Base-by-base conservation (phyloP, 2,329 filamentous ascomycete species). In the Cadophora luteo-olivacea region DNA sequence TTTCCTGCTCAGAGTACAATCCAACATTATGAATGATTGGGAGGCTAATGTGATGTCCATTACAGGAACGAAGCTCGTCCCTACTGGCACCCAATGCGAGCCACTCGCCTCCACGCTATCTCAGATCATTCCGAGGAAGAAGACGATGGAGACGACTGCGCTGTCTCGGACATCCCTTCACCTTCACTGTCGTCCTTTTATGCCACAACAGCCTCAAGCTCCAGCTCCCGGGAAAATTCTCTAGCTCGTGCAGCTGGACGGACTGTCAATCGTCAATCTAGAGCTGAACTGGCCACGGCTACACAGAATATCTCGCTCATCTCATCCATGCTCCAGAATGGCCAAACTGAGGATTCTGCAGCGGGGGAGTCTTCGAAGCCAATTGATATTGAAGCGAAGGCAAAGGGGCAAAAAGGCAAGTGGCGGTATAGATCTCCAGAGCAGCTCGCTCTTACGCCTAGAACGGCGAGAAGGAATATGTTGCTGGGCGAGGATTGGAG, bases 121-220 rank as follows among this genome's bases (percentile, higher is more conserved):
- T 67, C 58, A n/a, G 65, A 67, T 29, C 29, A 61, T n/a, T 61
- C 49, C 4, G 65, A 67, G 48, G 65, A 67, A 57, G 65, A 67
- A 63, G 49, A 63, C 24, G 48, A 55, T 4, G 41, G 29, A 2
- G 61, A 55, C 49, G 65, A 67, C 29, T 63, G 49, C n/a, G 65
- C 65, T 3, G 41, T 67, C n/a, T 51, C 51, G 8, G 58, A 63
- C 14, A 36, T 36, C 7, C 19, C 29, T 9, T 63, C 65, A 55
- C 61, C 58, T 8, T 33, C 52, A 36, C 36, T 49, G 4, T 58
- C 60, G 0, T 45, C 60, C 29, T 29, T 3, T 29, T 3, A 29
- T 19, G 19, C 49, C 22, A 48, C 7, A n/a, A 54, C 51, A 16
- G 16, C 16, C 3, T 54, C 51, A 5, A 25, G 49, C 11, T 33